Percentiles rank a stretch among this genome's conserved stretches.
Conservation (phyloP, 805 yeast species). For the Candida fluviatilis region DNA sequence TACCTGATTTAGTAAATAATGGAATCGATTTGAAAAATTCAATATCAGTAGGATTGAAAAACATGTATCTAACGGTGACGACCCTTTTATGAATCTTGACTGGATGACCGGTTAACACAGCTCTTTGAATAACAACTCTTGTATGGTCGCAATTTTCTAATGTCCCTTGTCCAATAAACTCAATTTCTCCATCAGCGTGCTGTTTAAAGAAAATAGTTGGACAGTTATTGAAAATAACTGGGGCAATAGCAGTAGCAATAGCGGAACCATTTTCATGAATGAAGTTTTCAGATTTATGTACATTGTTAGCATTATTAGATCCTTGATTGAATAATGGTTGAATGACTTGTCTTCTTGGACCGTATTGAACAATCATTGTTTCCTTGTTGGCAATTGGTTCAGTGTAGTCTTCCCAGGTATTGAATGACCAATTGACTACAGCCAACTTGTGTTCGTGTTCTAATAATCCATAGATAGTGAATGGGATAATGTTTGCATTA, state of each 20-base stretch:
- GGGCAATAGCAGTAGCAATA: slow-evolving; percentile 85
- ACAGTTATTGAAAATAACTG: slow-evolving; percentile 75
- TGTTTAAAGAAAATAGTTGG: slow-evolving; percentile 82
- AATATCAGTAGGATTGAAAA: slow-evolving; percentile 87
- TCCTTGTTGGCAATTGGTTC: slow-evolving; percentile 84
- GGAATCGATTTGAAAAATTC: slow-evolving; percentile 89
- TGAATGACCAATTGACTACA: slow-evolving; percentile 74
- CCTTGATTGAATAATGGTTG: slow-evolving; percentile 81
- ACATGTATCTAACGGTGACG: slow-evolving; percentile 94
- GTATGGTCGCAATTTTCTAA: slow-evolving; percentile 82
- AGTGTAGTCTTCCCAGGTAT: slow-evolving; percentile 87
- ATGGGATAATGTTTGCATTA: slow-evolving; percentile 37
- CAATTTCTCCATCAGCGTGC: slow-evolving; percentile 45
- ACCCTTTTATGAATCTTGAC: slow-evolving; percentile 90
- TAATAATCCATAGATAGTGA: slow-evolving; percentile 69
- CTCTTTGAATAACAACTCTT: slow-evolving; percentile 82
- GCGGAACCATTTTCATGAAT: slow-evolving; percentile 67
- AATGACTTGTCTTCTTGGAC: slow-evolving; percentile 81
- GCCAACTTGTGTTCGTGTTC: slow-evolving; percentile 85
- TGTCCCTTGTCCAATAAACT: slow-evolving; percentile 85
- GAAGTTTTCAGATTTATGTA: slow-evolving; percentile 80
- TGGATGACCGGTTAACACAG: slow-evolving; percentile 89
- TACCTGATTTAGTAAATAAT: slow-evolving; percentile 85
- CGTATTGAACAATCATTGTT: slow-evolving; percentile 81
- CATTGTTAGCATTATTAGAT: slow-evolving; percentile 74